Evolutionary conservation across 805 yeast species (phyloP).

Genomic region (Starmerella potacharoeniae): DNA sequence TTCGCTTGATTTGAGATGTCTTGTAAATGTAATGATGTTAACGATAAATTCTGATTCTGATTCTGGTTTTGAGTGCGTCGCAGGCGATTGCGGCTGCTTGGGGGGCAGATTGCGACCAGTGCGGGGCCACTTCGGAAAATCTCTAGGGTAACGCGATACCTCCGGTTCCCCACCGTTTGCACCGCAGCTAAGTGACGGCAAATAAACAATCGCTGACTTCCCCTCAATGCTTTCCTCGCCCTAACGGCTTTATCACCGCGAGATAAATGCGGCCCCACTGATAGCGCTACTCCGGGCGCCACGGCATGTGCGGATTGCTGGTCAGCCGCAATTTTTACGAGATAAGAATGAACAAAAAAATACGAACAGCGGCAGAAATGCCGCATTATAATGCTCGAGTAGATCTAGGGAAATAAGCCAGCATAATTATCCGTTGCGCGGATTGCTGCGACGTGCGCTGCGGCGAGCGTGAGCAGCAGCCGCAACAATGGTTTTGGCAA

Average conservation of each 20-base stretch:
- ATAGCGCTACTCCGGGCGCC: not conserved
- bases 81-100: not conserved
- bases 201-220: not conserved
- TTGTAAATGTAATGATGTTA: conserved; percentile 1
- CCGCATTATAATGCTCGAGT: not conserved
- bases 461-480: too few species aligned
- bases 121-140: not conserved
- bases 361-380: too few species aligned
- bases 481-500: not conserved
- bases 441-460: not conserved
- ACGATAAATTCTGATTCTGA: not conserved
- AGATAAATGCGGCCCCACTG: not conserved
- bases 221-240: conserved; percentile 1
- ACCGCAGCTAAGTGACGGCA: not conserved
- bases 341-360: too few species aligned
- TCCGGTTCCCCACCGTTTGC: conserved; percentile 1
- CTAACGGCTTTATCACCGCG: not conserved
- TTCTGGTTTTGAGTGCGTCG: not conserved
- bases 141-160: not conserved
- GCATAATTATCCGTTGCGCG: not conserved
- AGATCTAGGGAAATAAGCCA: not conserved
- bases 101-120: not conserved
- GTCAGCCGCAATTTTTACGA: too few species aligned
- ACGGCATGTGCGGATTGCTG: not conserved
- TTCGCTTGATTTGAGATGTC: not conserved